Evolutionary conservation across 2,329 filamentous ascomycete species (phyloP).

Genomic region (Blastomyces parvus): DNA sequence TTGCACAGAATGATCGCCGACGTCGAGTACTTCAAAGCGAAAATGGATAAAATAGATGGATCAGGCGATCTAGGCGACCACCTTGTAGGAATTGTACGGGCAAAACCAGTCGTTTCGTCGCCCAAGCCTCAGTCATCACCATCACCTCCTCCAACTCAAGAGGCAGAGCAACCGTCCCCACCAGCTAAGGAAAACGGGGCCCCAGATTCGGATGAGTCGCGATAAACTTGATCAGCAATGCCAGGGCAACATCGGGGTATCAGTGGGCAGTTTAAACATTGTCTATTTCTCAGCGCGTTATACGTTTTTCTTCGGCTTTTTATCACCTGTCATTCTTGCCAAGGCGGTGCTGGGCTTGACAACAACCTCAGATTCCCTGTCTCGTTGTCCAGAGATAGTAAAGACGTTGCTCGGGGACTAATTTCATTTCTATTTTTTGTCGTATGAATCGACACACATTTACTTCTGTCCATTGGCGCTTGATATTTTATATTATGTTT

Average conservation of each 20-base stretch:
- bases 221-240: neutral
- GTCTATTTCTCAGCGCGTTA: neutral
- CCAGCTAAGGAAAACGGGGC: slow-evolving; percentile 4
- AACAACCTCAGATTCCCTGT: neutral
- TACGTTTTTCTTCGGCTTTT: neutral
- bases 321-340: neutral
- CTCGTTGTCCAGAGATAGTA: too few relatives aligned
- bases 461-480: neutral
- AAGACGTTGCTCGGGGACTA: neutral
- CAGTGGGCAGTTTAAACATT: neutral
- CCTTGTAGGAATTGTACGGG: slow-evolving; percentile 45
- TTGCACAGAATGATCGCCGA: slow-evolving; percentile 61
- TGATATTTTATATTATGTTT: neutral
- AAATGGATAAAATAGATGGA: slow-evolving; percentile 68
- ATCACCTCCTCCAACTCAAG: slow-evolving; percentile 5
- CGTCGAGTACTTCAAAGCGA: slow-evolving; percentile 60
- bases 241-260: neutral
- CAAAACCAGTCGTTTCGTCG: slow-evolving; percentile 26
- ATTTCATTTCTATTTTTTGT: neutral
- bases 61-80: slow-evolving; percentile 64
- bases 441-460: neutral
- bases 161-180: neutral
- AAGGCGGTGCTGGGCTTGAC: neutral
- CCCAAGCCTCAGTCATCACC: slow-evolving; percentile 4
- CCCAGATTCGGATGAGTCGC: neutral